Evolutionary conservation across 2,329 filamentous ascomycete genomes (phyloP).

Genomic region (Xylariaceae sp.): DNA sequence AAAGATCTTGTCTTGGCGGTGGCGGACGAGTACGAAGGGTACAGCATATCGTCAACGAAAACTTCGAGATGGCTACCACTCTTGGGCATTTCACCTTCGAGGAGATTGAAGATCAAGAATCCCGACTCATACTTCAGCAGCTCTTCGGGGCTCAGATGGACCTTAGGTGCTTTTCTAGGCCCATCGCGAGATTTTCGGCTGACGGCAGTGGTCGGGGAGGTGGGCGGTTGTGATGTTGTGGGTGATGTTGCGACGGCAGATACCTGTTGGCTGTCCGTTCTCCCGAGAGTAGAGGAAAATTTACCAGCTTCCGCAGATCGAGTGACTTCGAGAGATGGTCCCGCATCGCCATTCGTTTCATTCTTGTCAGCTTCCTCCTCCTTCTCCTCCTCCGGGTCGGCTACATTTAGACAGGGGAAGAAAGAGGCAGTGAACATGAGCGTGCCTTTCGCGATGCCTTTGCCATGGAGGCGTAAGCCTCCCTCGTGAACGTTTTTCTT

Average conservation of each 20-base stretch:
- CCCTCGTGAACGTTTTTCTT: constrained; percentile 65
- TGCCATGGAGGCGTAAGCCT: constrained; percentile 69
- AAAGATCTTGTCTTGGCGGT: constrained; percentile 65
- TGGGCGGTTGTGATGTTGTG: constrained; percentile 40
- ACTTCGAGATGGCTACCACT: constrained; percentile 78
- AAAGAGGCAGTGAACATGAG: constrained; percentile 83
- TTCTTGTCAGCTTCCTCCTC: constrained; percentile 36
- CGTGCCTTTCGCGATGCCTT: constrained; percentile 70
- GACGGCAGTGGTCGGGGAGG: constrained; percentile 30
- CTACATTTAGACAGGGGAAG: constrained; percentile 81
- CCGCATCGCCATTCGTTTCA: constrained; percentile 17
- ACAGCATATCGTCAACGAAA: constrained; percentile 90
- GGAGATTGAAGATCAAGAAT: constrained; percentile 87
- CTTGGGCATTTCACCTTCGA: constrained; percentile 81
- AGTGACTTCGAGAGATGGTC: constrained; percentile 30
- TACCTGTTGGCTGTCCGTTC: constrained; percentile 25
- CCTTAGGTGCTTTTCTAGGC: constrained; percentile 63
- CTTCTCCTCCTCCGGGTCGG: constrained; percentile 85
- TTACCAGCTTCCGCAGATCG: constrained; percentile 41
- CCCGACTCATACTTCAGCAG: constrained; percentile 84
- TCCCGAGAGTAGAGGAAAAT: constrained; percentile 35
- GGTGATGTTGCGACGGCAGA: constrained; percentile 33
- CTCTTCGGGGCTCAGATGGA: constrained; percentile 75
- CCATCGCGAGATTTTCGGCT: constrained; percentile 47
- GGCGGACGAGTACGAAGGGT: constrained; percentile 80